Base-by-base conservation (phyloP, 345 rosid genomes). In the Boechera retrofracta region DNA sequence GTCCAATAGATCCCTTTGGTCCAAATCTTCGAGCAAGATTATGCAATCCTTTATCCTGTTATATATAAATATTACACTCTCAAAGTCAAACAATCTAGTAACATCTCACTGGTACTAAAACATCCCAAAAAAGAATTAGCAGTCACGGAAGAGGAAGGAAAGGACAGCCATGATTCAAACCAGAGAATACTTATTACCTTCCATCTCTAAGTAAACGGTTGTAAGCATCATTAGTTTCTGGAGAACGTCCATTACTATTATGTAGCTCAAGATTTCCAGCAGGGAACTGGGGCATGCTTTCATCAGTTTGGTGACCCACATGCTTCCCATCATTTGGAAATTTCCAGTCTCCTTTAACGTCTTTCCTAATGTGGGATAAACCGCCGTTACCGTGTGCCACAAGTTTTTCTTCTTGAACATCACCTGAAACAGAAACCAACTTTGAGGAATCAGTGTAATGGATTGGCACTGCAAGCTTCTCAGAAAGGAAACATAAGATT, bases 21-120 rank as follows among this genome's bases (percentile, higher is more conserved):
- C 93, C 93, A 80, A 66, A 77, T 87, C 93, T 84, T 94, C 92
- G 47, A 94, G 93, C 83, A 94, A 82, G 79, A 67, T 81, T 48
- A 94, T 64, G 81, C 93, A 92, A 24, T 89, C 89, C n/a, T 82
- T 76, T 62, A 90, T 71, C 93, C 98, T 94, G 74, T 10, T 71
- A 58, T 35, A 29, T 31, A 33, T 39, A n/a, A 49, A 74, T 38
- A 72, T 44, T 44, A 70, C 2, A 55, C 12, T 56, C 69, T 59
- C 64, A 45, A 36, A 52, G 6, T 59, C 16, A 67, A 56, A 67
- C 21, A 38, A 76, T 60, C 35, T 31, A 66, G 72, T 6, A 38
- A 52, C 9, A 38, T 75, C 72, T 56, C 49, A 56, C 55, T 44
- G 51, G 41, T 49, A 28, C 51, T 74, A 64, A 75, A 63, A 49